Base-by-base conservation (phyloP, 1,284 basidiomycete genomes). In the Blastosporella zonata region DNA sequence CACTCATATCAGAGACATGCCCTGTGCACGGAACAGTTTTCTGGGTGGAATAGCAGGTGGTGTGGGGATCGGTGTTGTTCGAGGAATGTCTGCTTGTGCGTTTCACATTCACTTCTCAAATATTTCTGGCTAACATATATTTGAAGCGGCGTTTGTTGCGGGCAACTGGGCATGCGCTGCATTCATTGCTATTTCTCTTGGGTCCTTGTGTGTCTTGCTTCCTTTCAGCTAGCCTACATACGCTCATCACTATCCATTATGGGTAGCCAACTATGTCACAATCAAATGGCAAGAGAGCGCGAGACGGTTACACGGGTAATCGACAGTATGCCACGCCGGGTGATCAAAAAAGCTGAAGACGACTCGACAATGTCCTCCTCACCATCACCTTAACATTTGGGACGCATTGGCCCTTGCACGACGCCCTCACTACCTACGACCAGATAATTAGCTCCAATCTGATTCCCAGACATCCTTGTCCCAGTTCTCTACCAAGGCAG, bases 401-500 rank as follows among this genome's bases (percentile, higher is more conserved):
- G 20, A 15, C 36, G 12, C 18, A 6, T 5, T 6, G 31, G 6
- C 4, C 34, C 34, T 18, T 35, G 34, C 18, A 5, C 34, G 9
- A 20, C 20, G 2, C 12, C 18, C 18, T 37, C 18, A 6, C 6
- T 22, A 37, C 12, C 18, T 21, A 31, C 36, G 27, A 27, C 28
- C 31, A 34, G 21, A 17, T 31, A 18, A 39, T 62, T 56, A 69
- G 58, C 57, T 67, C 70, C 70, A 73, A 12, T 72, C 68, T 17
- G 64, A 60, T n/a, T 63, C 72, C 83, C 83, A 85, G 9, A 79
- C 68, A 15, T 79, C 74, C 54, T 77, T 73, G 47, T 82, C 78
- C 81, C 82, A 91, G 46, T 85, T 83, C 64, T 90, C 88, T 10
- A 91, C 79, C 12, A 91, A 75, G 23, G 70, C 63, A 9, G 82